phyloP scores from a whole-genome alignment of 164 flowering plant species.

The Malania oleifera region DNA sequence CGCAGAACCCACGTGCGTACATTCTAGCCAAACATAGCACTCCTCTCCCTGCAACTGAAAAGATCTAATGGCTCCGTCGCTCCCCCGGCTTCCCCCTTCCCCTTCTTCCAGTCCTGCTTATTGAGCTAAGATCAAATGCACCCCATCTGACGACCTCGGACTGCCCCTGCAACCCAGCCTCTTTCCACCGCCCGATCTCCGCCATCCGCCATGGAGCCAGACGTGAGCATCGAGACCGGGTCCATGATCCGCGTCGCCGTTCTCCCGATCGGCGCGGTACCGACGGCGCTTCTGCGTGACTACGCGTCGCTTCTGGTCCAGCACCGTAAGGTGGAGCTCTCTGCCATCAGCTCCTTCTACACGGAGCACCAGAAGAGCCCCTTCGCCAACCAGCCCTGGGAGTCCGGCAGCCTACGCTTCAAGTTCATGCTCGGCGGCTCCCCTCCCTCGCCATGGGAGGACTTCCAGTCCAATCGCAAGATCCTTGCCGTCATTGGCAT shows the following conservation, averaged over 20 bases:
- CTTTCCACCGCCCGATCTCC: too few species aligned
- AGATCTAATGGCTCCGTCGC: too few species aligned
- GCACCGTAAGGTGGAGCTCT: conserved; percentile 61
- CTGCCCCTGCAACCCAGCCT: too few species aligned
- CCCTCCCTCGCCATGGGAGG: conserved; percentile 91
- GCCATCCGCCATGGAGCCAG: conserved; percentile 99
- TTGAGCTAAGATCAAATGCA: too few species aligned
- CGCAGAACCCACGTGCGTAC: too few species aligned
- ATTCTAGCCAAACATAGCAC: too few species aligned
- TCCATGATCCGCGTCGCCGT: conserved; percentile 86
- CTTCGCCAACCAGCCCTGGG: conserved; percentile 95
- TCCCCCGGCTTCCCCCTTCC: too few species aligned
- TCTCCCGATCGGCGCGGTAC: conserved; percentile 77
- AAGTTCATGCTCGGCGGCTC: conserved; percentile 81
- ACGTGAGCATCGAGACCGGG: conserved; percentile 89
- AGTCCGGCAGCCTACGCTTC: conserved; percentile 73
- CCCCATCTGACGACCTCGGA: too few species aligned
- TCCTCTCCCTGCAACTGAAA: too few species aligned
- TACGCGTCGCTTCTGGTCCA: conserved; percentile 67
- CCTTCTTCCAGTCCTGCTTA: too few species aligned
- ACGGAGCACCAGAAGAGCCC: conserved; percentile 98
- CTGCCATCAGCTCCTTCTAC: conserved; percentile 91
- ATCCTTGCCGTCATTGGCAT: conserved; percentile 82
- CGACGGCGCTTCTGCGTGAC: conserved; percentile 60
- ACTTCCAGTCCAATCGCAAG: conserved; percentile 89